Base-by-base conservation (phyloP, 768 basidiomycete species). In the Agaricus bisporus region DNA sequence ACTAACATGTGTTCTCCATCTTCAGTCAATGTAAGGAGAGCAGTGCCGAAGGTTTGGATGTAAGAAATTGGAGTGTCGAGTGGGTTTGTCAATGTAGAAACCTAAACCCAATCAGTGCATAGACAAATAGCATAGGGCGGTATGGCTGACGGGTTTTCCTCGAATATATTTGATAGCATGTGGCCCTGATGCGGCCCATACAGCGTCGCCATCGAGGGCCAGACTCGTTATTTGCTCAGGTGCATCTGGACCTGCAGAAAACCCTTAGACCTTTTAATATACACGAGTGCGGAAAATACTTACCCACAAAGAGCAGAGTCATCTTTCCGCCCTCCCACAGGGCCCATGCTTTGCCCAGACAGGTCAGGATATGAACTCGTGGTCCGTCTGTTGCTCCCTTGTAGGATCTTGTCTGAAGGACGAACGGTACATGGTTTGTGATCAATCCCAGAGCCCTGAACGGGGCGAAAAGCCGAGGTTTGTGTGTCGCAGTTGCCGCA, bases 251-350 rank as follows among this genome's bases (percentile, higher is more conserved):
- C 95, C 95, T 97, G 58, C 7, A 51, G 50, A 32, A n/a, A 22
- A 48, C 10, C 32, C 8, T 46, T 22, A 22, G 15, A 6, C 22
- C 3, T 28, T 28, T 14, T n/a, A n/a, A 9, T 10, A 12, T 17
- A 48, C 6, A 48, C 17, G 32, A 29, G 20, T n/a, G 44, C 4
- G 38, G 29, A 54, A 64, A 55, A 57, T 62, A 80, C 91, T 72
- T 69, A 91, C 95, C 92, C 56, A 95, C 93, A 65, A 99, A 98
- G 36, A 98, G 76, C 53, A 98, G 70, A 29, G 76, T 78, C 91
- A 98, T 94, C 70, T 87, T 93, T 25, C 85, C 89, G 18, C 92
- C 95, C 61, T 97, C 93, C 95, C 95, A 98, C 63, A 97, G 73
- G 15, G 93, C 90, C 95, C 95, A 98, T 59, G 89, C 82, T 54